A percentile compares a stretch with the other conserved stretches of the same genome.
phyloP scores from a whole-genome alignment of 2,329 filamentous ascomycete genomes.

The Phaeophleospora eucalypticola region DNA sequence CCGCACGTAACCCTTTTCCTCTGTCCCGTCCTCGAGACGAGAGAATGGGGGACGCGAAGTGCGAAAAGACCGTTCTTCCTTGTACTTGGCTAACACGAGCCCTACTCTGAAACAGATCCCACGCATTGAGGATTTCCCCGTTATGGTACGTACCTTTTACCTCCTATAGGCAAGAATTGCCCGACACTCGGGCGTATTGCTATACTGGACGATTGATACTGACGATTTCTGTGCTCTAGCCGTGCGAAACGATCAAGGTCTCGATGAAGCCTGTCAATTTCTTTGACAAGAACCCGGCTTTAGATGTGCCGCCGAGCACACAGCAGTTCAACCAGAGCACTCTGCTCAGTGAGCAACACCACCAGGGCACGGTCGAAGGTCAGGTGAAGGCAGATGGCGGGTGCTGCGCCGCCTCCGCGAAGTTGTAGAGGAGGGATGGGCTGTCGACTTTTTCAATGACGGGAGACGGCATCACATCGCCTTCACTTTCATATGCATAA shows the following conservation, averaged over 20 bases:
- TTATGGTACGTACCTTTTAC: background rate
- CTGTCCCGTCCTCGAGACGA: too few species aligned
- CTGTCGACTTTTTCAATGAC: too few species aligned
- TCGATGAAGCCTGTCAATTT: slow-evolving; percentile 57
- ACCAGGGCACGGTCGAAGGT: slow-evolving; percentile 5
- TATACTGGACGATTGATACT: too few species aligned
- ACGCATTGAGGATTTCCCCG: slow-evolving; percentile 45
- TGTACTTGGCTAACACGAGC: too few species aligned
- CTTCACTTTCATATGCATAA: background rate
- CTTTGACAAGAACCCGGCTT: slow-evolving; percentile 55
- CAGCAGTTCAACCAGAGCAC: slow-evolving; percentile 9
- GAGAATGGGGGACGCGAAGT: too few species aligned
- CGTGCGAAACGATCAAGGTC: slow-evolving; percentile 55
- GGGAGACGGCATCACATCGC: too few species aligned
- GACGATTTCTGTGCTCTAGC: slow-evolving; percentile 53
- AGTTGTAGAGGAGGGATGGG: background rate
- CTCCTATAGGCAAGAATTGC: too few species aligned
- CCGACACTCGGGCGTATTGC: too few species aligned
- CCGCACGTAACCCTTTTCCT: too few species aligned
- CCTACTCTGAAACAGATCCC: slow-evolving; percentile 45
- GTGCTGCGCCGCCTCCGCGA: slow-evolving; percentile 3
- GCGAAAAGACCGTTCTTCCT: too few species aligned
- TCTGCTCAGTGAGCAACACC: slow-evolving; percentile 12
- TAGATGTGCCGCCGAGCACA: slow-evolving; percentile 49
- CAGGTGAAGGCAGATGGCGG: slow-evolving; percentile 4